These are phyloP conservation scores for Blastobotrys indianensis DNA, from an alignment of 1,139 yeast species.

Conservation along the genomic window DNA sequence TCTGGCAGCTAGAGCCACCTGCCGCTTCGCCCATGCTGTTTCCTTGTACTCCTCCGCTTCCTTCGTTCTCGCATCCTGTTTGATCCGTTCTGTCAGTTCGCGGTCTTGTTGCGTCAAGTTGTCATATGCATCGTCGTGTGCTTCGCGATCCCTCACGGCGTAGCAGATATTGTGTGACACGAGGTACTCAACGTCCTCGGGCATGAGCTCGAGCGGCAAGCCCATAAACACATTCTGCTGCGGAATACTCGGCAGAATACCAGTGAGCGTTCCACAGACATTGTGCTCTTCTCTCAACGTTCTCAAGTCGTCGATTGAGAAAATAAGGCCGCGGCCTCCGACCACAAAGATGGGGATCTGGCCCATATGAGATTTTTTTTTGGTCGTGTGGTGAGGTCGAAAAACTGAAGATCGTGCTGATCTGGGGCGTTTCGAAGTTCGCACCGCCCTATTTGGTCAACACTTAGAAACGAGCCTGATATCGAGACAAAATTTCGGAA, in stretches of 20 bases:
- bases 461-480: too few relatives aligned
- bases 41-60: conserved; percentile 22
- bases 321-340: conserved; percentile 49
- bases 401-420: too few relatives aligned
- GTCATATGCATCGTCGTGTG: conserved; percentile 26
- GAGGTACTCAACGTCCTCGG: conserved; percentile 71
- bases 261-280: conserved; percentile 70
- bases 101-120: conserved; percentile 12
- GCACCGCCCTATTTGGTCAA: too few relatives aligned
- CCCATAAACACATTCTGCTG: conserved; percentile 87
- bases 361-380: neutral
- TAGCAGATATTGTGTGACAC: conserved; percentile 34
- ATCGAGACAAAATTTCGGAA: too few relatives aligned
- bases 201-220: conserved; percentile 65
- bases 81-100: conserved; percentile 16
- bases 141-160: conserved; percentile 30
- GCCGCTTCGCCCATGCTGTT: conserved; percentile 22
- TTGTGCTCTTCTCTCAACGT: conserved; percentile 46
- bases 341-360: conserved; percentile 37
- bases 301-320: conserved; percentile 48
- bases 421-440: too few relatives aligned
- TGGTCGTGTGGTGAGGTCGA: neutral
- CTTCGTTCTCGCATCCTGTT: conserved; percentile 13
- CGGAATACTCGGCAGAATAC: conserved; percentile 81
- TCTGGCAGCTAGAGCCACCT: conserved; percentile 21